Percentiles rank a stretch among this genome's conserved stretches.
Evolutionary conservation across 768 basidiomycete genomes (phyloP).

Genomic region (Lactarius quietus): DNA sequence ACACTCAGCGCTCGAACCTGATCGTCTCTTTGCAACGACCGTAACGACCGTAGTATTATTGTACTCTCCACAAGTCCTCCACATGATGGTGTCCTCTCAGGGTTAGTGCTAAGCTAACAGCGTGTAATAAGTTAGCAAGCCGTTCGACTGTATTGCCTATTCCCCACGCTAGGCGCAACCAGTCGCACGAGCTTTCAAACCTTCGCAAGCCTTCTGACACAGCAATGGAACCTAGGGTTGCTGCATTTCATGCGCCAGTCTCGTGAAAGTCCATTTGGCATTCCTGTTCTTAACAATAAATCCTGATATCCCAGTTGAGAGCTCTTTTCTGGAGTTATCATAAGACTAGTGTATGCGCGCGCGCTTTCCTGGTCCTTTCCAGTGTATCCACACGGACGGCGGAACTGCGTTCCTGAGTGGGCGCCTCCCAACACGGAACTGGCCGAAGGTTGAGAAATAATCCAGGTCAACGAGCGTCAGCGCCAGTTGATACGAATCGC

Average conservation of each 20-base stretch:
- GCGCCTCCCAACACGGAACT: neutral
- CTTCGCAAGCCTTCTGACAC: no score
- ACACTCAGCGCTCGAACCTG: neutral
- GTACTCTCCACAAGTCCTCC: neutral
- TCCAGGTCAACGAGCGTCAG: neutral
- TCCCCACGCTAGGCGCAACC: neutral
- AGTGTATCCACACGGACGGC: neutral
- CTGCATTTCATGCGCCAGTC: neutral
- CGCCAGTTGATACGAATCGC: neutral
- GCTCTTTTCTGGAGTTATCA: neutral
- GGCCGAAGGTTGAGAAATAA: neutral
- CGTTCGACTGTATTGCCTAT: neutral
- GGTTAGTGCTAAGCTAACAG: neutral
- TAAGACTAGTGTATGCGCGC: neutral
- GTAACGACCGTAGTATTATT: neutral
- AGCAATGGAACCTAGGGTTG: neutral
- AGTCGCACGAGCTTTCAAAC: neutral
- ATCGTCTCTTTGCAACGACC: neutral
- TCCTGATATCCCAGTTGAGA: neutral
- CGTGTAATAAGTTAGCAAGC: neutral
- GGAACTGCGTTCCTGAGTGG: neutral
- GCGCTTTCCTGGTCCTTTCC: neutral
- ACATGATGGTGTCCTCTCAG: no score
- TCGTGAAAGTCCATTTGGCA: neutral
- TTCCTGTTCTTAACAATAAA: neutral